A percentile compares a stretch with the other conserved stretches of the same genome.
Conservation (phyloP, 1,284 basidiomycete genomes). For the Somion occarium region DNA sequence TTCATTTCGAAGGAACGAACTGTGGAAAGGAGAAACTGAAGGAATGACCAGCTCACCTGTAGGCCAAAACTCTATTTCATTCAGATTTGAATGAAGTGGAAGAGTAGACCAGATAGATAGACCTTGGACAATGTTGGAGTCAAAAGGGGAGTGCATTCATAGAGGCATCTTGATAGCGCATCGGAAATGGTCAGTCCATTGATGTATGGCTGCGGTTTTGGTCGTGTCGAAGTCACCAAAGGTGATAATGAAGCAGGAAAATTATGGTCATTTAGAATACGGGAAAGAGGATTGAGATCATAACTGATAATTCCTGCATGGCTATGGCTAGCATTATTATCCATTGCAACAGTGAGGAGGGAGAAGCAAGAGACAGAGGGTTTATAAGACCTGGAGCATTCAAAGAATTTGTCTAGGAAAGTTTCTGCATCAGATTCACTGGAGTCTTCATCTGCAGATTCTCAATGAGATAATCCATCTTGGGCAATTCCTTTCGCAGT, state of each 20-base stretch:
- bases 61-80: no score
- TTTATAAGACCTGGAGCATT: not conserved
- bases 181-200: no score
- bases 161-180: no score
- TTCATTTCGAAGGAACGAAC: no score
- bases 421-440: constrained; percentile 16
- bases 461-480: constrained; percentile 27
- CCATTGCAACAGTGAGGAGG: not conserved
- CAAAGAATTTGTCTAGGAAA: constrained; percentile 6
- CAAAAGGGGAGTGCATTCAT: no score
- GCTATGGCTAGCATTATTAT: not conserved
- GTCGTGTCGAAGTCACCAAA: not conserved
- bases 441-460: constrained; percentile 11
- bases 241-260: not conserved
- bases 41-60: no score
- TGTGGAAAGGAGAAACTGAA: no score
- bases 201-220: no score
- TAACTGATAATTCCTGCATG: not conserved
- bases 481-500: constrained; percentile 21
- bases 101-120: no score
- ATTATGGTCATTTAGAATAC: not conserved
- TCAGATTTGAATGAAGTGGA: no score
- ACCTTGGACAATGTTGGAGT: no score
- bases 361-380: not conserved
- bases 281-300: not conserved